Conservation (phyloP, 441 rosid species). For the Iberis amara region DNA sequence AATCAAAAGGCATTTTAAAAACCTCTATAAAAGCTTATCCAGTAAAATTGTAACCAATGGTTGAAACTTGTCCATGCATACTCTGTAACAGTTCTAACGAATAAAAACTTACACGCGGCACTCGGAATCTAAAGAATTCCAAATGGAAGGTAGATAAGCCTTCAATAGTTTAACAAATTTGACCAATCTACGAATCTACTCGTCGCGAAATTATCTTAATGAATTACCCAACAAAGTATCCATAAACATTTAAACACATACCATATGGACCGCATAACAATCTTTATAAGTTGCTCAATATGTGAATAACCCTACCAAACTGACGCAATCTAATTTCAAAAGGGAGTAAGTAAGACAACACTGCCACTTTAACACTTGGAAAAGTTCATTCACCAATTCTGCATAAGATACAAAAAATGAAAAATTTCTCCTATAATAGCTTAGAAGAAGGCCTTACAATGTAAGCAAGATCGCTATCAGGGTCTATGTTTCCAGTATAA, state of each 20-base stretch:
- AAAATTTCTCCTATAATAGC: neutral
- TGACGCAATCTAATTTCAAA: conserved; percentile 32
- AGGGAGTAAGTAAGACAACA: conserved; percentile 26
- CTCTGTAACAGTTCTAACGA: neutral
- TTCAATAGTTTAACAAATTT: neutral
- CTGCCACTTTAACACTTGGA: too few species aligned
- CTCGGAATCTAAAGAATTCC: neutral
- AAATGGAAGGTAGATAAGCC: conserved; percentile 17
- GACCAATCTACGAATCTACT: neutral
- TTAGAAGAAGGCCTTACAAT: conserved; percentile 45
- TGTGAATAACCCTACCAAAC: conserved; percentile 17
- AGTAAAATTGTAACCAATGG: conserved; percentile 21
- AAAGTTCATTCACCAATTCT: neutral
- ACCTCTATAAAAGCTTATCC: neutral
- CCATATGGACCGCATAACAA: conserved; percentile 22
- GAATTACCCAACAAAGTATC: conserved; percentile 4
- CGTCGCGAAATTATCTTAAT: too few species aligned
- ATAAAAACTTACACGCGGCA: conserved; percentile 16
- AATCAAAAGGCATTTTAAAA: conserved; percentile 1
- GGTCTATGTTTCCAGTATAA: conserved; percentile 50
- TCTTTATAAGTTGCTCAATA: conserved; percentile 21
- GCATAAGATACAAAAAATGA: neutral
- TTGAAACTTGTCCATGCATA: neutral
- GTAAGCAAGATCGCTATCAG: conserved; percentile 73
- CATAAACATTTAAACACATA: conserved; percentile 15